These are phyloP conservation scores for Fusarium concolor DNA, from an alignment of 2,329 filamentous ascomycete species.

Conservation along the genomic window DNA sequence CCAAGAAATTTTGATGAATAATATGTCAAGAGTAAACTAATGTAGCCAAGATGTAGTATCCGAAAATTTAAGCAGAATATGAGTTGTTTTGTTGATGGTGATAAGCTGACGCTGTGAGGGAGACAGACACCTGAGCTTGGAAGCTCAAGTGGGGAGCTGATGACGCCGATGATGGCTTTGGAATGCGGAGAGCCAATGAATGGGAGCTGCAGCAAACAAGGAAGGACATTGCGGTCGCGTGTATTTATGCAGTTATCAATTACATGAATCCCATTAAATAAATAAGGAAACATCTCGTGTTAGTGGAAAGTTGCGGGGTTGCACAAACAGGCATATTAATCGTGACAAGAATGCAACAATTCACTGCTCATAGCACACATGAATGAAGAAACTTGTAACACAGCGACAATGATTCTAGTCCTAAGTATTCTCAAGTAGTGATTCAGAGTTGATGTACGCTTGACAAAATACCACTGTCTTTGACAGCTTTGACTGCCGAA, in stretches of 20 bases:
- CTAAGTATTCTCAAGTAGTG: neutral
- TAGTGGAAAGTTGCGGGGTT: slow-evolving; percentile 17
- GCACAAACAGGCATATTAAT: neutral
- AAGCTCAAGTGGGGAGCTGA: slow-evolving; percentile 33
- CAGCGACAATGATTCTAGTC: neutral
- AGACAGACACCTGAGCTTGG: slow-evolving; percentile 19
- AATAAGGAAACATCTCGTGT: slow-evolving; percentile 7
- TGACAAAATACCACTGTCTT: neutral
- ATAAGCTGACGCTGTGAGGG: slow-evolving; percentile 34
- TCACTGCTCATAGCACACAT: neutral
- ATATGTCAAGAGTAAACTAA: neutral
- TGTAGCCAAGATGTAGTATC: slow-evolving; percentile 17
- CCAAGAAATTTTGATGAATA: neutral
- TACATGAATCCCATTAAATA: slow-evolving; percentile 15
- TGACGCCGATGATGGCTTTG: slow-evolving; percentile 21
- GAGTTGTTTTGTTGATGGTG: slow-evolving; percentile 25
- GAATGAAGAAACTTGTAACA: neutral
- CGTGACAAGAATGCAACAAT: neutral
- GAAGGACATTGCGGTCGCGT: neutral
- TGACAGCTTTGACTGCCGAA: slow-evolving; percentile 20
- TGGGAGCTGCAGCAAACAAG: neutral
- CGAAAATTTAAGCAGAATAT: slow-evolving; percentile 18
- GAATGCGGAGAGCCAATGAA: slow-evolving; percentile 30
- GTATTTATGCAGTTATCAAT: slow-evolving; percentile 1
- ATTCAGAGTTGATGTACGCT: neutral